A percentile compares a stretch with the other conserved stretches of the same genome.
These are phyloP conservation scores for Pachyrhizus erosus DNA, from an alignment of 306 rosid genomes.

Conservation along the genomic window DNA sequence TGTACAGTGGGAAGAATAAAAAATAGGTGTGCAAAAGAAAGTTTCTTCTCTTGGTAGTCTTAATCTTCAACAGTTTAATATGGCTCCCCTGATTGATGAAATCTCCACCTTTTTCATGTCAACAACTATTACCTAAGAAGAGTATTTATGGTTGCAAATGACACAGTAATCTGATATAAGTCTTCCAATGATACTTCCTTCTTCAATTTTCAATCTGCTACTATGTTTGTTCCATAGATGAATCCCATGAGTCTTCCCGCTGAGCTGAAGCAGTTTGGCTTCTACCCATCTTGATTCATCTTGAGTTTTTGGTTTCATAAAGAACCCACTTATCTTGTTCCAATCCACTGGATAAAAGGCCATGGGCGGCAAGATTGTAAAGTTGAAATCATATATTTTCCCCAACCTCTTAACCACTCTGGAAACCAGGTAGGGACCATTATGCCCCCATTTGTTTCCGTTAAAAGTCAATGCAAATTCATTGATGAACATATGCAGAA, in stretches of 20 bases:
- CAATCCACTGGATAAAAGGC: slow-evolving; percentile 75
- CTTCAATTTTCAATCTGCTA: slow-evolving; percentile 54
- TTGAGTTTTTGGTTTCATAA: slow-evolving; percentile 48
- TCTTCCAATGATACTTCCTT: slow-evolving; percentile 65
- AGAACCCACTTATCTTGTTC: slow-evolving; percentile 53
- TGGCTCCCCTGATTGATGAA: slow-evolving; percentile 8
- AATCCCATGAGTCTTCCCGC: slow-evolving; percentile 55
- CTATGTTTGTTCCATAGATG: slow-evolving; percentile 81
- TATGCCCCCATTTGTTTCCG: slow-evolving; percentile 75
- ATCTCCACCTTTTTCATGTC: neutral
- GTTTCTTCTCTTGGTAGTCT: neutral
- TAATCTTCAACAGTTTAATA: neutral
- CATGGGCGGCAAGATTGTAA: slow-evolving; percentile 52
- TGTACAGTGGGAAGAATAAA: neutral
- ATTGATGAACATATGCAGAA: slow-evolving; percentile 59
- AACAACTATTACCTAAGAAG: slow-evolving; percentile 23
- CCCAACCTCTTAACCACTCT: slow-evolving; percentile 56
- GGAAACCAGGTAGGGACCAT: slow-evolving; percentile 77
- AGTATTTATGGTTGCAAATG: slow-evolving; percentile 45
- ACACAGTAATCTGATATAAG: slow-evolving; percentile 56
- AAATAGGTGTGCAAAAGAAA: neutral
- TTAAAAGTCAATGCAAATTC: slow-evolving; percentile 70
- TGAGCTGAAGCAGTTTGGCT: slow-evolving; percentile 59
- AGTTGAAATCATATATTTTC: slow-evolving; percentile 44
- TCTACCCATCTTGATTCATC: slow-evolving; percentile 55